Evolutionary conservation across 176 grass and related monocot genomes (phyloP), one percentile per base, ranked within the genome.

Genomic region (Musa troglodytarum): DNA sequence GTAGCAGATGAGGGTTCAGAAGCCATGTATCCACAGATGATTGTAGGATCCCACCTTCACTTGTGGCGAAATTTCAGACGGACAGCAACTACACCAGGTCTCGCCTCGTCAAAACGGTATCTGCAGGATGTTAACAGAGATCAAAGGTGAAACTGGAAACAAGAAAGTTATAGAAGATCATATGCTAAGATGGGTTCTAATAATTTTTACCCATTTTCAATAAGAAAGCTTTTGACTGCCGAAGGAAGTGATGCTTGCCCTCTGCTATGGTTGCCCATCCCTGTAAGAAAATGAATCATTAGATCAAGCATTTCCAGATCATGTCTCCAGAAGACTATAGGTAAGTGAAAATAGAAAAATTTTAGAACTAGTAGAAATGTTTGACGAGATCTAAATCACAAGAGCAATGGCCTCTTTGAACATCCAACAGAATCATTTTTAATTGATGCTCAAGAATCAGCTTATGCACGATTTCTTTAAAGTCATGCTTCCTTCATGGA

Each of bases 201-300:
- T 4, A 66, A 5, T 9, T 67, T 23, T 76, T 81, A 92, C 86
- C 94, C 64, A 34, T 93, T 85, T 68, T 93, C 94, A 65, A 85
- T 85, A 54, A 98, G 94, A 81, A 91, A 93, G 26, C 84, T 78
- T 82, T 77, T 88, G 68, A 93, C 53, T 22, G 84, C 90, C 8
- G 59, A 83, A 50, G 90, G 94, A 25, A 98, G 80, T 22, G 90
- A 93, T 78, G 94, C 90, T 64, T 93, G 82, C 2, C 90, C 90
- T 87, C 83, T 89, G 79, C 94, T 98, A 84, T 98, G 94, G 10
- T 86, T 98, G 49, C 94, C 94, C 50, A 83, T 88, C 72, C 93
- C 93, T 97, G 81, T n/a, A 82, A 72, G 75, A 61, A 63, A 70
- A 19, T 81, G 62, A 74, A 50, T n/a, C 12, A 21, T 62, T 54